Evolutionary conservation across 345 rosid genomes (phyloP).

Genomic region (Melastoma malabathricum): DNA sequence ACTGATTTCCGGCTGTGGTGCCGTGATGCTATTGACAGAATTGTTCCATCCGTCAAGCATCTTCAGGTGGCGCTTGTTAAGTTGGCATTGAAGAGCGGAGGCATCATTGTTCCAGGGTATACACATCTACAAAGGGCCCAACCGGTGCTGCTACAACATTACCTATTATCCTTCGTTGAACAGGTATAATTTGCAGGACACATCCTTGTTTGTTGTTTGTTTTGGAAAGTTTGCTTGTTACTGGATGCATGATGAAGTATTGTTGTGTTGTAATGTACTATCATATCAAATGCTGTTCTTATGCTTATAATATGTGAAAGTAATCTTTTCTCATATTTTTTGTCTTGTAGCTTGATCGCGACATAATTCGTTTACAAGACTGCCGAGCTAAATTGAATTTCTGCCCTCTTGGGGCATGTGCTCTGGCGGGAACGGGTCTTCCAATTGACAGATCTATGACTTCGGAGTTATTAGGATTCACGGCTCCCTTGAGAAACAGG

Average conservation of each 20-base stretch:
- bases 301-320: too few relatives aligned
- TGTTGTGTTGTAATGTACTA: too few relatives aligned
- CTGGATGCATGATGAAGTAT: too few relatives aligned
- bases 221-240: too few relatives aligned
- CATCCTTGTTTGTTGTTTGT: too few relatives aligned
- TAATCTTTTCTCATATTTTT: too few relatives aligned
- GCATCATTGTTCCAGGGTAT: constrained; percentile 80
- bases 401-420: constrained; percentile 94
- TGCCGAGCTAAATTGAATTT: constrained; percentile 66
- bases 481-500: constrained; percentile 93
- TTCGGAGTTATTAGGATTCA: constrained; percentile 57
- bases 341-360: constrained; percentile 78
- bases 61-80: constrained; percentile 57
- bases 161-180: constrained; percentile 71
- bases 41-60: constrained; percentile 24
- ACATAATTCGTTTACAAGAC: constrained; percentile 68
- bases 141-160: constrained; percentile 81
- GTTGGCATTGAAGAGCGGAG: constrained; percentile 59
- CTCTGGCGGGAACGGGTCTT: constrained; percentile 89
- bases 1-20: constrained; percentile 94
- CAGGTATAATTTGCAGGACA: constrained; percentile 32
- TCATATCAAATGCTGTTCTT: too few relatives aligned
- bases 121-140: constrained; percentile 96
- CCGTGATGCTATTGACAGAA: constrained; percentile 70
- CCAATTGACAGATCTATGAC: constrained; percentile 90